Base-by-base conservation (phyloP, 345 rosid genomes). In the Eucalyptus marginata region DNA sequence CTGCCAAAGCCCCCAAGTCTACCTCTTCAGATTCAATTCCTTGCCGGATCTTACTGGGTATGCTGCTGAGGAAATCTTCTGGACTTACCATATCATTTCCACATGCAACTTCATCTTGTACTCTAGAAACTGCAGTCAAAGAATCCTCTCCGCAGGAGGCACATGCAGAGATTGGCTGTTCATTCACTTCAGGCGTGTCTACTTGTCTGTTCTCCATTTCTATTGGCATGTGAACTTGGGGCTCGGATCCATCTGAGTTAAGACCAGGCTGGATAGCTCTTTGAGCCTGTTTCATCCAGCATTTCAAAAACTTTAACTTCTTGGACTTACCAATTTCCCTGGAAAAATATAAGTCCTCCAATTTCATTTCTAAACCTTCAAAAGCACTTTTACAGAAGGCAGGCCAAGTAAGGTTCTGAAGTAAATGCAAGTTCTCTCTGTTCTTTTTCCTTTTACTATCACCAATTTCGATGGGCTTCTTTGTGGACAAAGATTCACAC, bases 221-320 rank as follows among this genome's bases (percentile, higher is more conserved):
- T 92, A 92, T 88, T n/a, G 89, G 68, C 76, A 93, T 85, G 64
- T 93, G 90, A 86, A 90, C 86, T 51, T 52, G 71, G 49, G 88
- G 91, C 92, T 85, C 52, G 86, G 93, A 88, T 86, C 62, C 90
- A 52, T 89, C 93, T 81, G 76, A 84, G 91, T 88, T 88, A 56
- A 40, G 46, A 64, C 93, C 92, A 86, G 89, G 90, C 68, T 90
- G 89, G 87, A 88, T 88, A 87, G 94, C 89, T 90, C 93, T 95
- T 89, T 91, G 92, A 49, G 93, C 90, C 95, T 97, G 98, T 89
- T 95, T 97, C 93, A 95, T 93, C 99, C 99, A 98, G 91, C 98
- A 98, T 94, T 94, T 98, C 59, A 98, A 89, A 94, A 98, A 98
- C 90, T 94, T 95, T 89, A 93, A 89, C 88, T 95, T 97, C 96